These are phyloP conservation scores for Leucogyrophana mollusca DNA, from an alignment of 768 basidiomycete genomes.

Conservation along the genomic window DNA sequence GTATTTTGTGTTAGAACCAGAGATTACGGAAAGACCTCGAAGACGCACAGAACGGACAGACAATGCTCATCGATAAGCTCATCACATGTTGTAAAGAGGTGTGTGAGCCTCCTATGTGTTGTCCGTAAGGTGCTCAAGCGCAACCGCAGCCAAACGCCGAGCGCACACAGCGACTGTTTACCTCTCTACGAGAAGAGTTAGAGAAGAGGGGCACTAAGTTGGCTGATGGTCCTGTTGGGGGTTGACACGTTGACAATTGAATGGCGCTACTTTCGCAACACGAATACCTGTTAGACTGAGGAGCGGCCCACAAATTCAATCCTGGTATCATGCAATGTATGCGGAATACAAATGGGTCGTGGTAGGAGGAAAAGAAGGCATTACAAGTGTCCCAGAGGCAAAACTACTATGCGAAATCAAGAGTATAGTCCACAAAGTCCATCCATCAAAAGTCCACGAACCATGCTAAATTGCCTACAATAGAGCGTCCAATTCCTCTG, in stretches of 20 bases:
- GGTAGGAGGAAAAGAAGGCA: too few species aligned
- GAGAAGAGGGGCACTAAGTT: constrained; percentile 63
- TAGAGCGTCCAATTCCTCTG: constrained; percentile 74
- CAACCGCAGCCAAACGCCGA: constrained; percentile 71
- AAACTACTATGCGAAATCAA: constrained; percentile 6
- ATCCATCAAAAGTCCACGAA: constrained; percentile 6
- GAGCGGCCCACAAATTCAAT: constrained; percentile 8
- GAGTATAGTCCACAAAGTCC: constrained; percentile 2
- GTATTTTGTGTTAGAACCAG: constrained; percentile 45
- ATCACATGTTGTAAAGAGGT: constrained; percentile 89
- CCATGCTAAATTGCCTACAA: constrained; percentile 33
- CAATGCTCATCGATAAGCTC: constrained; percentile 79
- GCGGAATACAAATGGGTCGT: background rate
- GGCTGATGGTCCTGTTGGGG: constrained; percentile 43
- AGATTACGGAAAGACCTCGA: constrained; percentile 76
- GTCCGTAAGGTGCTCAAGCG: constrained; percentile 12
- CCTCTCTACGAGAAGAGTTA: constrained; percentile 79
- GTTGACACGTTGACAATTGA: constrained; percentile 29
- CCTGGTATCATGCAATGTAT: constrained; percentile 9
- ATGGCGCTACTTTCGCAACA: constrained; percentile 7
- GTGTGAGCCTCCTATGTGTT: constrained; percentile 25
- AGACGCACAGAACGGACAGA: constrained; percentile 75
- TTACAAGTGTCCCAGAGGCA: constrained; percentile 1
- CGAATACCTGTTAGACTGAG: too few species aligned
- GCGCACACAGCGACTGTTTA: constrained; percentile 76